Base-by-base conservation (phyloP, 2,329 filamentous ascomycete species). In the Alternaria brassicae region DNA sequence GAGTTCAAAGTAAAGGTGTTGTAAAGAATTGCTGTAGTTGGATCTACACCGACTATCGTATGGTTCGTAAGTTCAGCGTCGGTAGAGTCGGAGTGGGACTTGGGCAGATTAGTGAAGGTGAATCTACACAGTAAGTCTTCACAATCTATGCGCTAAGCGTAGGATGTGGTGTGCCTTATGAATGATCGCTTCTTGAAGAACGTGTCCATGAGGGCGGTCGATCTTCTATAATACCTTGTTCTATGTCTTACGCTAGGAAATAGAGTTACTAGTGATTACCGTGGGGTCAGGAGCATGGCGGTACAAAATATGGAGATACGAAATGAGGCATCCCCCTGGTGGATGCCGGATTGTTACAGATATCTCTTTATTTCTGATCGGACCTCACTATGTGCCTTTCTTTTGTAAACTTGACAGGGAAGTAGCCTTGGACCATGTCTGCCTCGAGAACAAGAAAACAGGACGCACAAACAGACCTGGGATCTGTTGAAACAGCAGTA, bases 221-320 rank as follows among this genome's bases (percentile, higher is more conserved):
- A n/a, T 52, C 25, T 42, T 49, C 44, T 47, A 58, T 55, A 55
- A 30, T 48, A 36, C 52, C 28, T 39, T 30, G 37, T 36, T 17
- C 42, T 41, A 58, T 37, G 19, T 34, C 19, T 36, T 40, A 17
- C 49, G 19, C 28, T 45, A 45, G 49, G 36, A 15, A 30, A 34
- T 25, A 48, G 30, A 34, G 44, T 36, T 48, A 30, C n/a, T 32
- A 36, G 30, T 48, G 44, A 44, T 58, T 54, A 37, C 21, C 19
- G 30, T 40, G 40, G 56, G 51, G 51, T 27, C 51, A 39, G 17
- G 28, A 34, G 27, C 51, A 39, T 17, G 37, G 21, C 30, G 13
- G 27, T 23, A 25, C 41, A 27, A 36, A 4, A 41, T 32, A 42
- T 49, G 50, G 37, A 32, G 36, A 3, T 30, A 49, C 25, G 42